Evolutionary conservation across 495 filamentous ascomycete genomes (phyloP), one percentile per base, ranked within the genome.

Genomic region (Cetradonia linearis): DNA sequence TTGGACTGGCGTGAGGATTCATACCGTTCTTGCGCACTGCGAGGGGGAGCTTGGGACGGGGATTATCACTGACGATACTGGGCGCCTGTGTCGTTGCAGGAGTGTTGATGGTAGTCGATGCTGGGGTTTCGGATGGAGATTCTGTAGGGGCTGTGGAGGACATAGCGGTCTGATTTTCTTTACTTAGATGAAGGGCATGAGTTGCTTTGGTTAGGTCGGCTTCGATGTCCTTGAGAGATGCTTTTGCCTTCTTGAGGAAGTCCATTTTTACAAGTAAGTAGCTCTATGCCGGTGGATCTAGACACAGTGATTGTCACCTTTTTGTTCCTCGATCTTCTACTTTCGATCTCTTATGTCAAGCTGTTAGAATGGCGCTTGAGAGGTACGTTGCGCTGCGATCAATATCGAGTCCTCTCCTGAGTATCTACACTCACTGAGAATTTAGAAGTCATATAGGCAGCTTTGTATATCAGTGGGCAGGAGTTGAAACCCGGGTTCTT

Each of bases 1-100:
- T 8, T 20, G 27, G 10, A 44, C 8, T 11, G 37, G n/a, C 14
- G 13, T 37, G 5, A 18, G 3, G 2, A 8, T 44, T 64, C 72
- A 63, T 63, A 79, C 77, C 64, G 64, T 78, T 80, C 67, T 78
- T 80, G 63, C 77, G 77, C 31, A 76, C 60, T 28, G 74, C 77
- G 58, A 82, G 75, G n/a, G 78, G 72, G 10, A 82, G 69, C 66
- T 80, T 81, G 1, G 57, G n/a, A 28, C 50, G 47, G 20, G 57
- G 44, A n/a, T 42, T 37, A 33, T 57, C 27, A 11, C 28, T 30
- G 8, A 42, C 23, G 23, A 36, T 38, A n/a, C 57, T 59, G 44
- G 57, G 57, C 3, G 57, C 57, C 30, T 30, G 42, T 23, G 57
- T 49, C 3, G 57, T 59, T 20, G 46, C 6, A 16, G 57, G 57